Base-by-base conservation (phyloP, 2,329 filamentous ascomycete genomes). In the Talaromyces amestolkiae region DNA sequence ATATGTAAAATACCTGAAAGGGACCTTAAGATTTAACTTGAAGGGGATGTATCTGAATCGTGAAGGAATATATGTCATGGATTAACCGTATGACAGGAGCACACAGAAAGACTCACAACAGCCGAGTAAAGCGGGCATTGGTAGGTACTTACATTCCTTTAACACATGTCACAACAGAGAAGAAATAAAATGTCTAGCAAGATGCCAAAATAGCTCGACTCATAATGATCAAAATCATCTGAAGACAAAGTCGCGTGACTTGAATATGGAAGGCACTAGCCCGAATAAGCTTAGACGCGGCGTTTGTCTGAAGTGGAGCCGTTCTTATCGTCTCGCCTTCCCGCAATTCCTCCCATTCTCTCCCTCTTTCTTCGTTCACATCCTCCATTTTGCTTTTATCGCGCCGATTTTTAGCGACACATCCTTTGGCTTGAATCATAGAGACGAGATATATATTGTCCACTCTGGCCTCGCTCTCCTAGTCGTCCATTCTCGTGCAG, bases 221-320 rank as follows among this genome's bases (percentile, higher is more conserved):
- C 10, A 19, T 33, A 24, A 53, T 53, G 49, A 53, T n/a, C 24
- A 11, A 31, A 33, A 56, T 56, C 51, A 19, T 56, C 51, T 56
- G n/a, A 22, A 37, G 33, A 56, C 33, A 56, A 54, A 56, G n/a
- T 37, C 53, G 53, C 33, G 53, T 56, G 53, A 56, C 53, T 24
- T 19, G 31, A 31, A 17, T 15, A 13, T 24, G 4, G 5, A 2
- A 56, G n/a, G 31, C 53, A 37, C 53, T 56, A 39, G 19, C 11
- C 53, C 53, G 11, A 56, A 56, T 37, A 37, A 19, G 33, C 11
- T 2, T 35, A 33, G 27, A 4, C 17, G 22, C 27, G 31, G 51
- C 51, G 27, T 33, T 54, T 35, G 17, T 37, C 8, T 35, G 7
- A 33, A 31, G 49, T n/a, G 51, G 51, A 54, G 17, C n/a, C 11